These are phyloP conservation scores for Aegilops bicornis DNA, from an alignment of 176 grass and related monocot species.

Conservation along the genomic window DNA sequence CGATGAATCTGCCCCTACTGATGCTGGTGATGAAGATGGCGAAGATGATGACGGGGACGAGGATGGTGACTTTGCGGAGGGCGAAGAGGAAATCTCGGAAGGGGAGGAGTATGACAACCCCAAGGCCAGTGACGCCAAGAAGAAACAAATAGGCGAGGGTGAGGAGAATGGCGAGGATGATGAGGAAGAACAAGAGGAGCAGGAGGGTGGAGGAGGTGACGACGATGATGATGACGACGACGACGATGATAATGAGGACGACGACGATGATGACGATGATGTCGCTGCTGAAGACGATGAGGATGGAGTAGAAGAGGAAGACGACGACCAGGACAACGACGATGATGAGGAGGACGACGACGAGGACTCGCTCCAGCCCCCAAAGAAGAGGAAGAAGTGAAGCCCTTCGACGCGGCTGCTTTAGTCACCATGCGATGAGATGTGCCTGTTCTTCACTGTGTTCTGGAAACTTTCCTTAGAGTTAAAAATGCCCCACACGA, in stretches of 20 bases:
- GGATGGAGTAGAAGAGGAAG: slow-evolving; percentile 31
- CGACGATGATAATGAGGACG: background rate
- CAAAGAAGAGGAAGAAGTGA: slow-evolving; percentile 89
- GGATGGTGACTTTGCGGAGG: slow-evolving; percentile 54
- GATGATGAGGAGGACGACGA: slow-evolving; percentile 62
- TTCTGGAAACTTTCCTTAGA: slow-evolving; percentile 40
- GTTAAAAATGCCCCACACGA: slow-evolving; percentile 24
- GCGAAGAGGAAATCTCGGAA: slow-evolving; percentile 62
- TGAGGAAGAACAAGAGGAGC: slow-evolving; percentile 49
- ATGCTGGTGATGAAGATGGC: slow-evolving; percentile 58
- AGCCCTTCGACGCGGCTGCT: slow-evolving; percentile 21
- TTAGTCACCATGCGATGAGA: slow-evolving; percentile 42
- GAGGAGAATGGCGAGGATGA: slow-evolving; percentile 68
- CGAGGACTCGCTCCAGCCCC: slow-evolving; percentile 69
- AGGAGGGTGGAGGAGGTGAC: slow-evolving; percentile 32
- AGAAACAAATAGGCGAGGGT: slow-evolving; percentile 46
- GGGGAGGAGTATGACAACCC: slow-evolving; percentile 63
- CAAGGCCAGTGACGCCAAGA: slow-evolving; percentile 44
- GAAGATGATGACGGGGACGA: slow-evolving; percentile 43
- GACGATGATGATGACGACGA: slow-evolving; percentile 15
- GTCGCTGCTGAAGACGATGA: slow-evolving; percentile 29
- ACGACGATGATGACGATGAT: background rate
- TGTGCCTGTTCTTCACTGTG: slow-evolving; percentile 19
- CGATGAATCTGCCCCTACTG: slow-evolving; percentile 43
- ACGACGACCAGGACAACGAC: slow-evolving; percentile 33